These are phyloP conservation scores for Meira miltonrushii DNA, from an alignment of 1,284 basidiomycete species.

Conservation along the genomic window DNA sequence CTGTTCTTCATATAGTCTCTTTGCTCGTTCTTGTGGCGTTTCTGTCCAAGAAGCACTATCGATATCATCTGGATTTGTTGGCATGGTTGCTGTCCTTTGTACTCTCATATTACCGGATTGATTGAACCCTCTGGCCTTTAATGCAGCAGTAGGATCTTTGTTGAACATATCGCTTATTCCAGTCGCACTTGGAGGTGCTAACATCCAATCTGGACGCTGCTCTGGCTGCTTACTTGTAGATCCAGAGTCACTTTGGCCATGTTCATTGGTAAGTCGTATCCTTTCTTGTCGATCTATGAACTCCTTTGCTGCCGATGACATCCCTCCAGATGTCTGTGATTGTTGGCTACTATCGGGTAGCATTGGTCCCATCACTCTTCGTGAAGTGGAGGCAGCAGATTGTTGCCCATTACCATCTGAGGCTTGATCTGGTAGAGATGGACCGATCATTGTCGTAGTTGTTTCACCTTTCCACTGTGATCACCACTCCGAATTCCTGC, in stretches of 20 bases:
- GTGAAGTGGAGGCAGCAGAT: not conserved
- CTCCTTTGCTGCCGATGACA: constrained; percentile 1
- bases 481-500: no score
- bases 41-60: constrained; percentile 15
- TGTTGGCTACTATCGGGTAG: not conserved
- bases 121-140: constrained; percentile 13
- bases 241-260: not conserved
- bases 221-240: not conserved
- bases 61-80: constrained; percentile 1
- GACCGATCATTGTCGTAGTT: not conserved
- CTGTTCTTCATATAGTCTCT: constrained; percentile 14
- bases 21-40: constrained; percentile 13
- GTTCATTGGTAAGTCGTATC: not conserved
- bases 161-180: constrained; percentile 1
- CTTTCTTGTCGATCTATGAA: constrained; percentile 12
- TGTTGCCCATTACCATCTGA: not conserved
- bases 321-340: not conserved
- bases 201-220: constrained; percentile 15
- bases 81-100: constrained; percentile 5
- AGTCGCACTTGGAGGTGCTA: constrained; percentile 10
- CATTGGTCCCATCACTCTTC: constrained; percentile 3
- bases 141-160: constrained; percentile 1
- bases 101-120: constrained; percentile 4
- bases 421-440: not conserved
- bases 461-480: no score